Evolutionary conservation across 73 alveolate species (phyloP).

Genomic region (Symbiodinium natans): DNA sequence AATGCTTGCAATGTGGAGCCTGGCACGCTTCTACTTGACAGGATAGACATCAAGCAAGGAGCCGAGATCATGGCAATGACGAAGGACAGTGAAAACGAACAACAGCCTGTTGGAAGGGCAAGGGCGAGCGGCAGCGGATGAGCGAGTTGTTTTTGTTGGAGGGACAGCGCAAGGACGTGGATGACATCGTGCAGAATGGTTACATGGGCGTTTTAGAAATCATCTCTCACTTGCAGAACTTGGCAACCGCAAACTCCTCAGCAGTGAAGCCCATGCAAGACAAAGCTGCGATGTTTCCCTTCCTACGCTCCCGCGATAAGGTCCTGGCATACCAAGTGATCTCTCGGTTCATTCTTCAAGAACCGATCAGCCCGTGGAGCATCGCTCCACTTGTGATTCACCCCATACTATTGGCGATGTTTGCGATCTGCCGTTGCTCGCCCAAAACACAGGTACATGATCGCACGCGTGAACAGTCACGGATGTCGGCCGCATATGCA

Average conservation of each 20-base stretch:
- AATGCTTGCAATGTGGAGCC: no score
- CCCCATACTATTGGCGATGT: conserved; percentile 34
- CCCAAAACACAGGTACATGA: not conserved
- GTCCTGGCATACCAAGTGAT: conserved; percentile 73
- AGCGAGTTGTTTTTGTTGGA: no score
- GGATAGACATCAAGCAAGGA: conserved; percentile 86
- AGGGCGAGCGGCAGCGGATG: not conserved
- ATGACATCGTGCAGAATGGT: conserved; percentile 73
- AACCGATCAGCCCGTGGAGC: conserved; percentile 89
- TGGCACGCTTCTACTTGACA: no score
- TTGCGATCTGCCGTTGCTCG: conserved; percentile 55
- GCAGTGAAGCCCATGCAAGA: not conserved
- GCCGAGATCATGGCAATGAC: conserved; percentile 89
- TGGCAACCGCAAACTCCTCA: conserved; percentile 23
- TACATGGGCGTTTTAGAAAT: conserved; percentile 69
- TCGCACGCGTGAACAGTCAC: not conserved
- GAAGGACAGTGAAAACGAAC: not conserved
- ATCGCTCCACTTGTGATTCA: conserved; percentile 50
- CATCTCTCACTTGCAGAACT: conserved; percentile 52
- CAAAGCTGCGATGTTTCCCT: not conserved
- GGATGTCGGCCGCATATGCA: not conserved
- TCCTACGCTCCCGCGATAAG: not conserved
- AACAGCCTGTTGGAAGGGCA: not conserved
- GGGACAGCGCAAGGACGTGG: conserved; percentile 49
- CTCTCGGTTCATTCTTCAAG: conserved; percentile 68